Percentiles rank a stretch among this genome's conserved stretches.
phyloP scores from a whole-genome alignment of 2,329 filamentous ascomycete genomes.

The Pseudopithomyces chartarum region DNA sequence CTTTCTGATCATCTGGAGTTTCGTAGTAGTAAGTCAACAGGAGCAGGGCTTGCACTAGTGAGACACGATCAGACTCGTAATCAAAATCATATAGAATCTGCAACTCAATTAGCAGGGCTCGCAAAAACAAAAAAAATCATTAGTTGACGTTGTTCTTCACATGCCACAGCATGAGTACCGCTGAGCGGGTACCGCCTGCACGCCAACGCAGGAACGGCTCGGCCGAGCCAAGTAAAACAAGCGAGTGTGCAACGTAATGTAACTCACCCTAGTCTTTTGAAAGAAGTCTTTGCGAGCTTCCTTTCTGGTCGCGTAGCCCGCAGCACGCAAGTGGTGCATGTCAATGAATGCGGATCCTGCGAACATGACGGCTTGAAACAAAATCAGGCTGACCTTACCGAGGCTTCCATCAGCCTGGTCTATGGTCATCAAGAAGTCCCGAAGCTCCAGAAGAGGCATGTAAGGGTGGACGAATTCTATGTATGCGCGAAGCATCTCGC shows the following conservation, averaged over 20 bases:
- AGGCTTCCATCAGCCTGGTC: slow-evolving; percentile 70
- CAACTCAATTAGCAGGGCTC: slow-evolving; percentile 17
- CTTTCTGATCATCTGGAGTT: slow-evolving; percentile 94
- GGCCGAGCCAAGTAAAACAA: slow-evolving; percentile 10
- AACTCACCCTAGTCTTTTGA: slow-evolving; percentile 78
- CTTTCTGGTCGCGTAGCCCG: slow-evolving; percentile 78
- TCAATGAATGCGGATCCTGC: slow-evolving; percentile 87
- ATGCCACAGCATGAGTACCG: background rate
- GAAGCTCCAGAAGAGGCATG: slow-evolving; percentile 81
- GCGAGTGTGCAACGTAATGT: slow-evolving; percentile 6
- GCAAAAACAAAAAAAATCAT: no score
- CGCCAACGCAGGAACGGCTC: slow-evolving; percentile 3
- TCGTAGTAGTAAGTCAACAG: slow-evolving; percentile 99
- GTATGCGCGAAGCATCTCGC: slow-evolving; percentile 80
- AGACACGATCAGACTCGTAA: slow-evolving; percentile 87
- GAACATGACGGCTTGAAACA: slow-evolving; percentile 97
- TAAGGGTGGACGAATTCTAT: slow-evolving; percentile 91
- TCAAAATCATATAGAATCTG: slow-evolving; percentile 92
- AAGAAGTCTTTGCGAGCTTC: slow-evolving; percentile 87
- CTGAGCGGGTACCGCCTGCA: background rate
- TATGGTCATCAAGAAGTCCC: slow-evolving; percentile 65
- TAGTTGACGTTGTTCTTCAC: background rate
- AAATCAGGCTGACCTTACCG: slow-evolving; percentile 77
- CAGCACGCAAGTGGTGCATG: slow-evolving; percentile 73
- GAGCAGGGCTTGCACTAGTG: slow-evolving; percentile 84